phyloP scores from a whole-genome alignment of 345 rosid genomes.

The Murraya koenigii region DNA sequence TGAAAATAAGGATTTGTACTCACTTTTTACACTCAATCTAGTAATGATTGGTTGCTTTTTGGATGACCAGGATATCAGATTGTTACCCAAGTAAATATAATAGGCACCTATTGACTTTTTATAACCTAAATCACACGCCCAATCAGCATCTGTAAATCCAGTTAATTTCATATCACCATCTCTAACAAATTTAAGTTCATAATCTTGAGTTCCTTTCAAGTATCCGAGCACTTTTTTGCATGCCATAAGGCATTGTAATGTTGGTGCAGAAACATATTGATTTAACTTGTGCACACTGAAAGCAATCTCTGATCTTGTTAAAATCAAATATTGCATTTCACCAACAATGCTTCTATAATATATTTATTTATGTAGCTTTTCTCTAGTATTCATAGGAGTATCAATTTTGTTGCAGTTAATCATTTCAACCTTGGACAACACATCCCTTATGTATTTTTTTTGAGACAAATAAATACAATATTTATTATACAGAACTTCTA shows the following conservation, averaged over 20 bases:
- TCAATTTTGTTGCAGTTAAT: neutral
- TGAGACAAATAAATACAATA: neutral
- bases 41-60: too few species aligned
- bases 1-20: too few species aligned
- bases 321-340: neutral
- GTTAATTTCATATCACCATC: too few species aligned
- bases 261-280: neutral
- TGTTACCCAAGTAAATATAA: too few species aligned
- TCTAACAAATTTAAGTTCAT: too few species aligned
- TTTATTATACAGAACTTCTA: neutral
- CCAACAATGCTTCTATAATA: neutral
- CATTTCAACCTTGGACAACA: neutral
- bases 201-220: fast-evolving
- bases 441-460: neutral
- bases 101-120: too few species aligned
- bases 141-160: too few species aligned
- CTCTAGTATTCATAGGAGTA: neutral
- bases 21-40: too few species aligned
- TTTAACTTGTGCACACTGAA: neutral
- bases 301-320: neutral
- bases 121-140: too few species aligned
- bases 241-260: neutral
- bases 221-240: neutral
- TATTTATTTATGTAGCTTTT: neutral
- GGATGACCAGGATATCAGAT: too few species aligned